Conservation (phyloP, 305 asterid genomes). For the Solanum hybrid region DNA sequence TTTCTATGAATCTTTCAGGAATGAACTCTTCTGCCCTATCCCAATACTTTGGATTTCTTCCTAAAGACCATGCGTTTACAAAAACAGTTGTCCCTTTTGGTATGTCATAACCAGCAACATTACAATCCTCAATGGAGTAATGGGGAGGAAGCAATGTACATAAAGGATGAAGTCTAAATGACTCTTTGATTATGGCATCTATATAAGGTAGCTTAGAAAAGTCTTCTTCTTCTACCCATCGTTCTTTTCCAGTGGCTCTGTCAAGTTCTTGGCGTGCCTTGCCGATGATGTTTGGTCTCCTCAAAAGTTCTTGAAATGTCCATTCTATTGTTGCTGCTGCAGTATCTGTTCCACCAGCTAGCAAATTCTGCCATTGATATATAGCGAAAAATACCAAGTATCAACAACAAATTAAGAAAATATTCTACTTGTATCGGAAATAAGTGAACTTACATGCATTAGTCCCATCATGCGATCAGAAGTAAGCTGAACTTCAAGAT, state of each 20-base stretch:
- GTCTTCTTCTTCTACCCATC: conserved; percentile 26
- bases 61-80: conserved; percentile 1
- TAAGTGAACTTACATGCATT: too few relatives aligned
- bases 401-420: not conserved
- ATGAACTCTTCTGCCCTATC: conserved; percentile 2
- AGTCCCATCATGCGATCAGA: not conserved
- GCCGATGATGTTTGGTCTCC: not conserved
- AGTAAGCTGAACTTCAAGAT: conserved; percentile 12
- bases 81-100: conserved; percentile 10
- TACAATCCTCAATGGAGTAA: conserved; percentile 11
- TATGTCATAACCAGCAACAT: not conserved
- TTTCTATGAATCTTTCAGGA: conserved; percentile 15
- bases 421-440: not conserved
- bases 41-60: not conserved
- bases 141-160: conserved; percentile 15
- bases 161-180: conserved; percentile 22
- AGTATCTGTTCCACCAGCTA: conserved; percentile 27
- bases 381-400: not conserved
- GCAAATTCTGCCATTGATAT: conserved; percentile 7
- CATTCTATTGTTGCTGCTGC: conserved; percentile 25
- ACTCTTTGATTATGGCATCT: not conserved
- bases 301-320: conserved; percentile 27
- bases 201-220: conserved; percentile 21
- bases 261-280: conserved; percentile 18
- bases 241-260: conserved; percentile 11